Base-by-base conservation (phyloP, 257 asterid species). In the Plantago elongata region DNA sequence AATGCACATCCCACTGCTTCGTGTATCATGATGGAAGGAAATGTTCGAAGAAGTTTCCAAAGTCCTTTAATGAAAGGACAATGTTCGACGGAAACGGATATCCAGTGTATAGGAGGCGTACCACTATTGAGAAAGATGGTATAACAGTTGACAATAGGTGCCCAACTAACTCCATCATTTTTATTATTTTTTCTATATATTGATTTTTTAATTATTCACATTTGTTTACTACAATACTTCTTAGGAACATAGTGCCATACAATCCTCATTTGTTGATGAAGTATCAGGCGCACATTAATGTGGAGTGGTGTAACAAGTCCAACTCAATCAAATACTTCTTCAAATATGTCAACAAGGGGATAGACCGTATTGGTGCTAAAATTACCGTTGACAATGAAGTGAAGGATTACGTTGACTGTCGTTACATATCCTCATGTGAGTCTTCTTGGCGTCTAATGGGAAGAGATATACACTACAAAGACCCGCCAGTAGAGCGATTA, bases 351-450 rank as follows among this genome's bases (percentile, higher is more conserved):
- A 48, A 34, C 29, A 47, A 49, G 11, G 47, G 57, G 0, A 13
- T 9, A n/a, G 38, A 48, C 13, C n/a, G 52, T 5, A 5, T 5
- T 5, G 38, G n/a, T 16, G n/a, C n/a, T 12, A 11, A 9, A 11
- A 13, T 13, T 0, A 14, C 4, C 0, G 3, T 0, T 6, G 11
- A 29, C 0, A 56, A 48, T 50, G 59, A 63, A 5, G 11, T 63
- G 0, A 49, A 37, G 1, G 13, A n/a, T 37, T 63, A 50, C 9
- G 30, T 29, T 16, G 67, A 63, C 15, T 63, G 59, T 51, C 14
- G 67, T 8, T 63, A 63, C 8, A 34, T 63, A 0, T 63, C 58
- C 1, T 13, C 49, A 0, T 49, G 50, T 9, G 67, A 63, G 9
- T 58, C 67, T 3, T 17, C 37, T 3, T 63, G 67, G 50, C 11